Evolutionary conservation across 2,329 filamentous ascomycete genomes (phyloP).

Genomic region (Xylogone sp.): DNA sequence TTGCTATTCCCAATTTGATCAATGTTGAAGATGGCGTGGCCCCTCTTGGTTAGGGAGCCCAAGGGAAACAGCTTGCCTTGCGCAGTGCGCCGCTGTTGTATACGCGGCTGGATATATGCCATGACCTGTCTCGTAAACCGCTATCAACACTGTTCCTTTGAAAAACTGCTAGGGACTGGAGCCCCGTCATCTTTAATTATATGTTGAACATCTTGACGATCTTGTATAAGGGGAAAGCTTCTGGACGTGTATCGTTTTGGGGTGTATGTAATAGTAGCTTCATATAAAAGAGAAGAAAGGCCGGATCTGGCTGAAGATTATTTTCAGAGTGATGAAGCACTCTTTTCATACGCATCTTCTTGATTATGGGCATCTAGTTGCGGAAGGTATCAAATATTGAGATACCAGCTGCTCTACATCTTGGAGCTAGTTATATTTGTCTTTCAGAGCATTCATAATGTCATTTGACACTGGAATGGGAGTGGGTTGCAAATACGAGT

Average conservation of each 20-base stretch:
- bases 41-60: neutral
- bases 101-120: constrained; percentile 1
- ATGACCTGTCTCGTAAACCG: neutral
- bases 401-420: constrained; percentile 36
- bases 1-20: constrained; percentile 2
- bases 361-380: neutral
- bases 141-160: neutral
- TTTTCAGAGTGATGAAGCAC: neutral
- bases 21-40: neutral
- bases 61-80: neutral
- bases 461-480: neutral
- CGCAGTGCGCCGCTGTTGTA: neutral
- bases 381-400: neutral
- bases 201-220: neutral
- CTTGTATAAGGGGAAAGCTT: neutral
- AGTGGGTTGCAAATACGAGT: neutral
- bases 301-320: neutral
- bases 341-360: neutral
- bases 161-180: neutral
- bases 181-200: neutral
- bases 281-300: neutral
- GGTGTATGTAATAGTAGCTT: neutral
- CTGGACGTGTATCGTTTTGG: neutral
- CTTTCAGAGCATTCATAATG: neutral
- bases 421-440: neutral